Evolutionary conservation across 176 grass and related monocot species (phyloP).

Genomic region (Eleusine coracana): DNA sequence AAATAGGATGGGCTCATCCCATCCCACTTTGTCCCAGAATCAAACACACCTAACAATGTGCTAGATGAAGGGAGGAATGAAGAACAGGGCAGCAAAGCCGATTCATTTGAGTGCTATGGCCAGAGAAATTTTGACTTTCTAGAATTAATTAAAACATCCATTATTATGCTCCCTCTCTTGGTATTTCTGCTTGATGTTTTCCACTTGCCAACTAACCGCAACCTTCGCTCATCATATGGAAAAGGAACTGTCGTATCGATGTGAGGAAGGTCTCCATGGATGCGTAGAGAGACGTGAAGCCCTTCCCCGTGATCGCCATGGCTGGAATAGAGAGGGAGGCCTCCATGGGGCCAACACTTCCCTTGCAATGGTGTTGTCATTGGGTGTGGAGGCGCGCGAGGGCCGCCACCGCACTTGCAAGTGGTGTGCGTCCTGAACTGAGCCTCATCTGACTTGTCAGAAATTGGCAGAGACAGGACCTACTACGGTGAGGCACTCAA

Average conservation of each 20-base stretch:
- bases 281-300: slow-evolving; percentile 30
- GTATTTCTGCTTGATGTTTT: not conserved
- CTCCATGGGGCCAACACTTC: not conserved
- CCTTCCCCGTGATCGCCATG: slow-evolving; percentile 38
- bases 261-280: slow-evolving; percentile 14
- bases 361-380: not conserved
- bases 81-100: too few relatives aligned
- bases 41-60: too few relatives aligned
- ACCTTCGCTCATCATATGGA: not conserved
- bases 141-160: not conserved
- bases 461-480: not conserved
- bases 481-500: not conserved
- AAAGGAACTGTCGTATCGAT: slow-evolving; percentile 10
- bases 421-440: slow-evolving; percentile 29
- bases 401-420: not conserved
- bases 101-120: too few relatives aligned
- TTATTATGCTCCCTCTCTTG: not conserved
- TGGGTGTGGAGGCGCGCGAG: not conserved
- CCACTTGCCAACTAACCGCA: not conserved
- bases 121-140: not conserved
- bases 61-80: too few relatives aligned
- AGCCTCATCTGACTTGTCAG: slow-evolving; percentile 9
- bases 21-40: too few relatives aligned
- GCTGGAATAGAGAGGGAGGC: slow-evolving; percentile 5
- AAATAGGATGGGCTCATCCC: too few relatives aligned